phyloP scores from a whole-genome alignment of 371 early-diverging fungal genomes.

The Conidiobolus incongruus region DNA sequence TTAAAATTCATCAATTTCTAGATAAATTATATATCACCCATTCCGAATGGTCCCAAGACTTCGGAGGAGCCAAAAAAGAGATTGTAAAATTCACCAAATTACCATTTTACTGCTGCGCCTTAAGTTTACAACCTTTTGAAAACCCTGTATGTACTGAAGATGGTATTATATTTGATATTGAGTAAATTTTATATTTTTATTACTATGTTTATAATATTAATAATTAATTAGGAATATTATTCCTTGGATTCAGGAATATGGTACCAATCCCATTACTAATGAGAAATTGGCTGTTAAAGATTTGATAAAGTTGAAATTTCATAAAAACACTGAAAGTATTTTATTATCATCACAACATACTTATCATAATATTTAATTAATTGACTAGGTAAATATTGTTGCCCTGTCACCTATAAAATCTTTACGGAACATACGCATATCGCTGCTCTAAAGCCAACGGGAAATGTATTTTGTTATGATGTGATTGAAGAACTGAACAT shows the following conservation, averaged over 20 bases:
- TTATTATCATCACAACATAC: background rate
- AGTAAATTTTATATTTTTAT: slow-evolving; percentile 9
- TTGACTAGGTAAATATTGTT: slow-evolving; percentile 37
- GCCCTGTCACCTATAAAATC: slow-evolving; percentile 74
- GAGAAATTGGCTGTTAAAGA: slow-evolving; percentile 44
- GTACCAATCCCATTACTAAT: slow-evolving; percentile 74
- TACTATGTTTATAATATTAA: background rate
- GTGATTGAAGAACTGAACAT: slow-evolving; percentile 71
- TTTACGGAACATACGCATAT: slow-evolving; percentile 78
- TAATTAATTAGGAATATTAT: slow-evolving; percentile 33
- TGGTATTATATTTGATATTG: slow-evolving; percentile 69
- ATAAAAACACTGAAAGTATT: slow-evolving; percentile 49
- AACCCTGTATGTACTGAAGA: slow-evolving; percentile 69
- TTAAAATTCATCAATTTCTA: no score
- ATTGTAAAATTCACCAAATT: slow-evolving; percentile 37
- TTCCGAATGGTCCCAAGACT: slow-evolving; percentile 73
- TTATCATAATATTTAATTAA: background rate
- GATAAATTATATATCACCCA: slow-evolving; percentile 49
- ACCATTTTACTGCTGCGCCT: slow-evolving; percentile 68
- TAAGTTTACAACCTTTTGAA: slow-evolving; percentile 69
- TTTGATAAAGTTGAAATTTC: slow-evolving; percentile 51
- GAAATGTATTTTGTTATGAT: slow-evolving; percentile 75
- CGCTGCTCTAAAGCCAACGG: slow-evolving; percentile 65
- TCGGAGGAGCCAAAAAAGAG: slow-evolving; percentile 43
- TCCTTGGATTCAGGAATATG: slow-evolving; percentile 64